Evolutionary conservation across 495 filamentous ascomycete genomes (phyloP).

Genomic region (Lasiosphaeriaceae sp.): DNA sequence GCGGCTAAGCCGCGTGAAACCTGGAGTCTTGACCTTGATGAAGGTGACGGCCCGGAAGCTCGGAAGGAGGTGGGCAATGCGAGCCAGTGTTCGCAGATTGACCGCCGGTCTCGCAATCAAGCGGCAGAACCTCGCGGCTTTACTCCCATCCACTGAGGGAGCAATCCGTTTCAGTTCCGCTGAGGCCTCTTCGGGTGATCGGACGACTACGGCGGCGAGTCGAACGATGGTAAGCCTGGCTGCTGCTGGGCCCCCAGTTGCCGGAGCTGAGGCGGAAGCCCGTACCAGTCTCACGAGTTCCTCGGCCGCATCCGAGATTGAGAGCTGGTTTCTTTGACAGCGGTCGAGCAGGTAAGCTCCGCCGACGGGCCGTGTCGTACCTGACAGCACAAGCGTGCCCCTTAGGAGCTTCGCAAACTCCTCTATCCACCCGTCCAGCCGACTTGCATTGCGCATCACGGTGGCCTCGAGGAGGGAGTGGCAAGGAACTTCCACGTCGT

Average conservation of each 20-base stretch:
- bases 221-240: not conserved
- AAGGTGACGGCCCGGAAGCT: not conserved
- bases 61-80: not conserved
- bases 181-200: not conserved
- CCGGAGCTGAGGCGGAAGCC: no score
- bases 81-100: not conserved
- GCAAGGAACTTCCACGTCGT: not conserved
- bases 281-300: no score
- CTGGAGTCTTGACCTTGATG: not conserved
- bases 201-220: not conserved
- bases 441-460: not conserved
- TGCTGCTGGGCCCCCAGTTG: not conserved
- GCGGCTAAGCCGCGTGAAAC: not conserved
- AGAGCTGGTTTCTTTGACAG: not conserved
- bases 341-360: not conserved
- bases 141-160: not conserved
- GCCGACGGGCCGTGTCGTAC: not conserved
- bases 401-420: not conserved
- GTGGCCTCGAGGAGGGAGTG: not conserved
- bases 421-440: not conserved
- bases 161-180: not conserved
- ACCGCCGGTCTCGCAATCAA: not conserved
- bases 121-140: not conserved
- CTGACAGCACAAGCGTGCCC: not conserved
- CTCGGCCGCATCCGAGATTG: not conserved